Conservation (phyloP, 2,329 filamentous ascomycete genomes). For the Piedraia hortae region DNA sequence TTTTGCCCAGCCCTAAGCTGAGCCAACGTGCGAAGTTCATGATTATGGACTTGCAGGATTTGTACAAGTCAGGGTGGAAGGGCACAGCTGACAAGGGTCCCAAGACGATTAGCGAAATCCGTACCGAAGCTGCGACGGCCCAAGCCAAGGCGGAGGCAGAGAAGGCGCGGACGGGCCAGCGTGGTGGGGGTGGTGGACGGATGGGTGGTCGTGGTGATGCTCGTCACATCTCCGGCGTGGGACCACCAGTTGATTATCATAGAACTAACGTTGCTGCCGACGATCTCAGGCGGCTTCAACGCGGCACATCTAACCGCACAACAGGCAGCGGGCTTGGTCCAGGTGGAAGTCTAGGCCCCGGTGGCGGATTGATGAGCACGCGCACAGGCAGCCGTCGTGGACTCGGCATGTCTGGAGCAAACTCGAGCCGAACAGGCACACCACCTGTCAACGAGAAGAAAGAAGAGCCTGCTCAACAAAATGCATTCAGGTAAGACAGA, state of each 20-base stretch:
- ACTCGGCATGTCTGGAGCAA: conserved; percentile 29
- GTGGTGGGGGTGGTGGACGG: conserved; percentile 40
- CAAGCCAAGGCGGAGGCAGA: conserved; percentile 55
- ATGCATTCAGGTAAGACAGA: conserved; percentile 71
- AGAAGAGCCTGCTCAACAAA: conserved; percentile 41
- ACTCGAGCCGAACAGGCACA: conserved; percentile 71
- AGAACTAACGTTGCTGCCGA: conserved; percentile 73
- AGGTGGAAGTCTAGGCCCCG: conserved; percentile 27
- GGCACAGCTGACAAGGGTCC: conserved; percentile 94
- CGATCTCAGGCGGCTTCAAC: conserved; percentile 56
- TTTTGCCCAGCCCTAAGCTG: conserved; percentile 44
- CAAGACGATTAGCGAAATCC: conserved; percentile 85
- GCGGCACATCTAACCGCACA: conserved; percentile 27
- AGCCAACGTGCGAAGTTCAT: conserved; percentile 83
- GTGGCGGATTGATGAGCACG: conserved; percentile 38
- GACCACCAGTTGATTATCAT: conserved; percentile 37
- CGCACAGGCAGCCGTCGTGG: conserved; percentile 55
- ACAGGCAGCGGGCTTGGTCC: conserved; percentile 32
- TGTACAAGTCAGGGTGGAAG: conserved; percentile 50
- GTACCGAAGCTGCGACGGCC: conserved; percentile 51
- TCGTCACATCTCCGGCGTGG: conserved; percentile 48
- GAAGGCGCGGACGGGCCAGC: conserved; percentile 24
- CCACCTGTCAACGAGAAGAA: conserved; percentile 38
- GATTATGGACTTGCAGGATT: conserved; percentile 79
- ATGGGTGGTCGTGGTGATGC: conserved; percentile 62